Evolutionary conservation across 176 grass and related monocot species (phyloP).

Genomic region (Leersia perrieri): DNA sequence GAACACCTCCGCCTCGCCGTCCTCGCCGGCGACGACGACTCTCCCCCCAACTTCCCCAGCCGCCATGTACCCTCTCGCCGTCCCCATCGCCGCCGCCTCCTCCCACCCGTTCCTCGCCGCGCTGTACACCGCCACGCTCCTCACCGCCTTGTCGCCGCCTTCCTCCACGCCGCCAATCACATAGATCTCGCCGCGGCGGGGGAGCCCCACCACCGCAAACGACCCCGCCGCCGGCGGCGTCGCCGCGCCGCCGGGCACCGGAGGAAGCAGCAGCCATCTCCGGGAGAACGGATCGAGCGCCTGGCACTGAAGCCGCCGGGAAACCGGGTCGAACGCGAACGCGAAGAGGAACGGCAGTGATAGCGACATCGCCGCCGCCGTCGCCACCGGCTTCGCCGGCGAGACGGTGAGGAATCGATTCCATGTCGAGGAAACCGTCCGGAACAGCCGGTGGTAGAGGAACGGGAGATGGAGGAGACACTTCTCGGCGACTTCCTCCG

Average conservation of each 20-base stretch:
- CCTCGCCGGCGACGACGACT: constrained; percentile 57
- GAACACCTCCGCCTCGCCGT: constrained; percentile 56
- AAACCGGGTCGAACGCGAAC: constrained; percentile 66
- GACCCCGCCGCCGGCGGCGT: constrained; percentile 54
- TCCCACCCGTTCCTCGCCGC: constrained; percentile 71
- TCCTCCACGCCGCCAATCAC: constrained; percentile 65
- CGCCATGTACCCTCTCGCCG: constrained; percentile 54
- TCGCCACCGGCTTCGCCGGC: constrained; percentile 29
- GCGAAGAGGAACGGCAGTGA: constrained; percentile 78
- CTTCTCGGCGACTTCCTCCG: constrained; percentile 96
- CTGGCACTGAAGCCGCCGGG: constrained; percentile 93
- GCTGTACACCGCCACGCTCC: constrained; percentile 70
- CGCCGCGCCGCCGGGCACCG: constrained; percentile 43
- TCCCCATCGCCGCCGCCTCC: constrained; percentile 33
- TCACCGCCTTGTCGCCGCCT: constrained; percentile 35
- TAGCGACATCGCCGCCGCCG: constrained; percentile 8
- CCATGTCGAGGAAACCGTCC: constrained; percentile 86
- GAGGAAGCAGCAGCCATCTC: constrained; percentile 79
- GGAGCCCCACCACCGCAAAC: constrained; percentile 61
- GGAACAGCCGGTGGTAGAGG: constrained; percentile 85
- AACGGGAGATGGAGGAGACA: constrained; percentile 98
- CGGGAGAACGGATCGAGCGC: constrained; percentile 62
- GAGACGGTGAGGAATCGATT: constrained; percentile 73
- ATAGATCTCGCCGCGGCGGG: constrained; percentile 79
- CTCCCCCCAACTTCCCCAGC: constrained; percentile 57